Conservation (phyloP, 139 green algal genomes). For the Chlorella ohadii region DNA sequence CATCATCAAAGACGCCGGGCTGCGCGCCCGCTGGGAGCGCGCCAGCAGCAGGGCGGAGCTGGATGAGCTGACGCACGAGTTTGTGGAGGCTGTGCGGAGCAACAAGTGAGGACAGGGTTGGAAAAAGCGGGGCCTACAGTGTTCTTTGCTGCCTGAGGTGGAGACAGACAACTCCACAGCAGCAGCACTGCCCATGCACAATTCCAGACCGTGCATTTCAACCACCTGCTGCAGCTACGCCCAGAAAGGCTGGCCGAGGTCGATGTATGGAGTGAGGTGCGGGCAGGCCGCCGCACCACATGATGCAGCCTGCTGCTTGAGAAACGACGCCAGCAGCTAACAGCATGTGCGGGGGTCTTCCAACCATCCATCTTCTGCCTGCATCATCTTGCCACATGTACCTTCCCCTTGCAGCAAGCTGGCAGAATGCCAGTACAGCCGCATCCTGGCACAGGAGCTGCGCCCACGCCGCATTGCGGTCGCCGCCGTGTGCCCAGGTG, state of each 20-base stretch:
- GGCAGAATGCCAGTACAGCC: conserved; percentile 60
- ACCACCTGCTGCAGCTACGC: conserved; percentile 23
- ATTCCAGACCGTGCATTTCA: too few relatives aligned
- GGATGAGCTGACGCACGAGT: conserved; percentile 48
- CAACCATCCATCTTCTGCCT: background rate
- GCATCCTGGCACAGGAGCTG: conserved; percentile 61
- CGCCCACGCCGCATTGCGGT: conserved; percentile 47
- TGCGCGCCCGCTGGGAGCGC: conserved; percentile 41
- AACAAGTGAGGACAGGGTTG: conserved; percentile 23
- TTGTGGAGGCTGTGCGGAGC: conserved; percentile 50
- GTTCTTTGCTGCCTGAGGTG: too few relatives aligned
- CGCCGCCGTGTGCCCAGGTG: conserved; percentile 64
- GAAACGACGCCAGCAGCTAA: too few relatives aligned
- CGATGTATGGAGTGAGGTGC: conserved; percentile 76
- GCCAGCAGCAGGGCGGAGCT: conserved; percentile 41
- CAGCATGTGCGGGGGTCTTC: too few relatives aligned
- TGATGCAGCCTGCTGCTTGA: too few relatives aligned
- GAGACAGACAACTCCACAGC: too few relatives aligned
- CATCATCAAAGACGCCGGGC: conserved; percentile 35
- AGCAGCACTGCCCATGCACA: too few relatives aligned
- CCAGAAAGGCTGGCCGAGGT: conserved; percentile 52
- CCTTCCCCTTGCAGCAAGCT: conserved; percentile 52
- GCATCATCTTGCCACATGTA: background rate
- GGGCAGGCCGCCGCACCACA: background rate
- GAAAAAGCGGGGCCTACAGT: too few relatives aligned